Evolutionary conservation across 2,329 filamentous ascomycete species (phyloP).

Genomic region (Ascochyta viciae-villosae): DNA sequence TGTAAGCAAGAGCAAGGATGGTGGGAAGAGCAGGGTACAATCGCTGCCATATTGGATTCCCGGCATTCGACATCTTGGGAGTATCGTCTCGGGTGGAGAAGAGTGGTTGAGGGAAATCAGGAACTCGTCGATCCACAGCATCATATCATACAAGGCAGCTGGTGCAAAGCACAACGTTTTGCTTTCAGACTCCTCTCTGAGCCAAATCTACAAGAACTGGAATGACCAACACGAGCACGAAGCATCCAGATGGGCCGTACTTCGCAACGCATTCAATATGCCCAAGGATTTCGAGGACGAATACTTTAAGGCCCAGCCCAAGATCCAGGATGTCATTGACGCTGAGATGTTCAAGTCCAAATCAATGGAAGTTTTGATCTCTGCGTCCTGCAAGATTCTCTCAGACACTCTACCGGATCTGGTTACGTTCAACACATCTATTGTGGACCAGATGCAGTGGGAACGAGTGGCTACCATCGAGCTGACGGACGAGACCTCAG

Average conservation of each 20-base stretch:
- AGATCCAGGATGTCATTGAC: slow-evolving; percentile 39
- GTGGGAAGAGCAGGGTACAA: slow-evolving; percentile 52
- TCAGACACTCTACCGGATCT: slow-evolving; percentile 60
- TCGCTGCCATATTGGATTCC: slow-evolving; percentile 67
- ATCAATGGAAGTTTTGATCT: slow-evolving; percentile 51
- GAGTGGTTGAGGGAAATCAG: slow-evolving; percentile 53
- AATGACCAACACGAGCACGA: slow-evolving; percentile 29
- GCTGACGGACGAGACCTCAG: slow-evolving; percentile 47
- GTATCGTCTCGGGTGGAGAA: slow-evolving; percentile 56
- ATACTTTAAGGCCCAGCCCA: slow-evolving; percentile 39
- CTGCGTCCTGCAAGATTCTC: slow-evolving; percentile 40
- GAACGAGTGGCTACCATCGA: slow-evolving; percentile 62
- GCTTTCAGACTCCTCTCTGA: slow-evolving; percentile 55
- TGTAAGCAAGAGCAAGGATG: slow-evolving; percentile 30
- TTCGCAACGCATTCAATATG: slow-evolving; percentile 41
- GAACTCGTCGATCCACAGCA: slow-evolving; percentile 48
- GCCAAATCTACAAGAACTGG: slow-evolving; percentile 37
- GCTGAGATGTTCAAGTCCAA: slow-evolving; percentile 58
- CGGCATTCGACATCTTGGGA: slow-evolving; percentile 62
- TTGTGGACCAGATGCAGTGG: slow-evolving; percentile 69
- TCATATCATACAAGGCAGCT: slow-evolving; percentile 59
- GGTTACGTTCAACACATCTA: slow-evolving; percentile 64
- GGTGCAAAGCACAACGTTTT: slow-evolving; percentile 60
- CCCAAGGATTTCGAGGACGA: slow-evolving; percentile 27
- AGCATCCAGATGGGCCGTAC: slow-evolving; percentile 27